Conservation (phyloP, 1,284 basidiomycete species). For the Schizophyllum amplum region DNA sequence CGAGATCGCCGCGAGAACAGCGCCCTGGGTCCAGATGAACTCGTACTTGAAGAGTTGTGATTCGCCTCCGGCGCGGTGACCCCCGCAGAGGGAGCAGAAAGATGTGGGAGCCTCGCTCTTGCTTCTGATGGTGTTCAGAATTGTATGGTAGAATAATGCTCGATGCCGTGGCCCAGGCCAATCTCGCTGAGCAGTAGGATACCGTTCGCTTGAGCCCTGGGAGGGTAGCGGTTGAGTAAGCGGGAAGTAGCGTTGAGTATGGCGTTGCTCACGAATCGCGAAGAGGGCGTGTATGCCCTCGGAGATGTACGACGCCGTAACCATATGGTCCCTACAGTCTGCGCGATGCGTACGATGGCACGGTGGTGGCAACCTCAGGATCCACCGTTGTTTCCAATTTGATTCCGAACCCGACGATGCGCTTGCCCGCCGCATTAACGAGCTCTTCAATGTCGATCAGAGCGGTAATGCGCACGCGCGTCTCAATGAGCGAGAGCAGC, state of each 20-base stretch:
- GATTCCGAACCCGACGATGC: constrained; percentile 85
- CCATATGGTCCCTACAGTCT: constrained; percentile 73
- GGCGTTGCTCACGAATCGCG: constrained; percentile 65
- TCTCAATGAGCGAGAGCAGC: constrained; percentile 50
- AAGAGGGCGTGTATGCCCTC: constrained; percentile 68
- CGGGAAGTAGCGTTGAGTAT: too few species aligned
- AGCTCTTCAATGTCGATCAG: constrained; percentile 85
- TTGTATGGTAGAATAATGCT: constrained; percentile 86
- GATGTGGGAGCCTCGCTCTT: constrained; percentile 61
- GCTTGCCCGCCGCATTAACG: constrained; percentile 52
- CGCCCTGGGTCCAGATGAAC: constrained; percentile 92
- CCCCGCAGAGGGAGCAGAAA: constrained; percentile 92
- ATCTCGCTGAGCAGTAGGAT: constrained; percentile 89
- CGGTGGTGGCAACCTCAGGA: constrained; percentile 65
- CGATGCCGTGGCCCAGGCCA: constrained; percentile 93
- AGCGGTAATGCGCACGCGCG: constrained; percentile 1
- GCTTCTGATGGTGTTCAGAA: constrained; percentile 55
- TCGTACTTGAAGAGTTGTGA: constrained; percentile 78
- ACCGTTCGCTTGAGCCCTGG: constrained; percentile 57
- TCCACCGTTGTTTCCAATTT: constrained; percentile 80
- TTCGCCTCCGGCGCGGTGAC: constrained; percentile 77
- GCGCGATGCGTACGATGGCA: constrained; percentile 67
- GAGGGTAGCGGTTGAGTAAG: background rate
- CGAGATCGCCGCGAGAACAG: constrained; percentile 73
- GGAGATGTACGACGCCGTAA: constrained; percentile 92